Conservation (phyloP, 2,329 filamentous ascomycete species). For the Sclerotinia minor region DNA sequence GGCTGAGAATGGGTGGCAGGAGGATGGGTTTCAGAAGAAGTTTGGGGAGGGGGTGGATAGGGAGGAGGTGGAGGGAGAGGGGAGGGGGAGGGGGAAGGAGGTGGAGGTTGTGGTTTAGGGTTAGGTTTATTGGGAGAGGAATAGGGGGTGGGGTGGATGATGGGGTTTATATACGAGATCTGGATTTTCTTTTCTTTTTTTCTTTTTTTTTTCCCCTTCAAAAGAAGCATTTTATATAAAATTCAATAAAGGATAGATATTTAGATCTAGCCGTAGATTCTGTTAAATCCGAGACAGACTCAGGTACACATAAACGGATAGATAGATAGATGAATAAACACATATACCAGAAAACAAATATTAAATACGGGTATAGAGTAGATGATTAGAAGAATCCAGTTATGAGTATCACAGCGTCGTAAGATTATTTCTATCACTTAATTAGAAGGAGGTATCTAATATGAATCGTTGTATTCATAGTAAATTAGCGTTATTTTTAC, state of each 20-base stretch:
- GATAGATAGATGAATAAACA: not conserved
- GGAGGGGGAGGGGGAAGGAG: not conserved
- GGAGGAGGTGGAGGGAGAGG: too few species aligned
- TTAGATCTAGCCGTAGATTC: not conserved
- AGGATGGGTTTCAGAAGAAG: conserved; percentile 19
- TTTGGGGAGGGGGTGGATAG: not conserved
- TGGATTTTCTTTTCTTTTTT: too few species aligned
- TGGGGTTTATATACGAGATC: not conserved
- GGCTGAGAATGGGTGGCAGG: conserved; percentile 28
- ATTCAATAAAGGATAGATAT: not conserved
- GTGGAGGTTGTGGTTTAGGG: not conserved
- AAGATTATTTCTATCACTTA: not conserved
- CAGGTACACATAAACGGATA: not conserved
- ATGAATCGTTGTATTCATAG: not conserved
- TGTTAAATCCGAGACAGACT: not conserved
- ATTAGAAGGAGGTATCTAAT: too few species aligned
- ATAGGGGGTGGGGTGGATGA: not conserved
- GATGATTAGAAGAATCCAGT: not conserved
- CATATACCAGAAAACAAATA: not conserved
- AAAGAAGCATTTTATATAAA: too few species aligned
- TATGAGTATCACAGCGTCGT: not conserved
- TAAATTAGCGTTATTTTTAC: too few species aligned
- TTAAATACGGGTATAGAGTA: too few species aligned
- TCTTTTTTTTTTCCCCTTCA: too few species aligned
- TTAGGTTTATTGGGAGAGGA: too few species aligned